These are phyloP conservation scores for Trichoderma pleuroti DNA, from an alignment of 2,329 filamentous ascomycete species.

Conservation along the genomic window DNA sequence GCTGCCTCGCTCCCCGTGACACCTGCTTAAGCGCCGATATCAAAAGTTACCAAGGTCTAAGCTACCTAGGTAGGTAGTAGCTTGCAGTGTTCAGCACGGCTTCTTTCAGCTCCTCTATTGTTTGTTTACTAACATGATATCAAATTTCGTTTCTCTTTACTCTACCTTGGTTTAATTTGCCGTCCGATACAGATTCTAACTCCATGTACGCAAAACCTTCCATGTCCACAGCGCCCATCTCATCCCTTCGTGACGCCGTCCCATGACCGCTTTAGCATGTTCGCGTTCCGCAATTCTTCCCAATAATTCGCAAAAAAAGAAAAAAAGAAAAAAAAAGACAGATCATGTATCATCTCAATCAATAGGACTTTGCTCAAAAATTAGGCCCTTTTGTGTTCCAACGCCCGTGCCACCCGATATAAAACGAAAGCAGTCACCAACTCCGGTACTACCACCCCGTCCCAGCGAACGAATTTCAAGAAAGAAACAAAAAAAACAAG, in stretches of 20 bases:
- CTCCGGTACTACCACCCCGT: neutral
- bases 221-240: constrained; percentile 3
- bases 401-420: constrained; percentile 9
- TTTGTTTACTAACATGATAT: neutral
- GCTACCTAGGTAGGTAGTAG: neutral
- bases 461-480: neutral
- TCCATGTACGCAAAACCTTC: constrained; percentile 12
- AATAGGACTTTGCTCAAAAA: neutral
- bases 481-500: neutral
- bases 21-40: neutral
- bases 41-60: neutral
- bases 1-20: neutral
- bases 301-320: constrained; percentile 3
- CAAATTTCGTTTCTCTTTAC: constrained; percentile 3
- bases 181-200: constrained; percentile 17
- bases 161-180: constrained; percentile 8
- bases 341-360: constrained; percentile 18
- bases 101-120: neutral
- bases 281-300: constrained; percentile 1
- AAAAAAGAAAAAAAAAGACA: constrained; percentile 18
- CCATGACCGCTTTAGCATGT: neutral
- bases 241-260: constrained; percentile 15
- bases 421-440: constrained; percentile 16
- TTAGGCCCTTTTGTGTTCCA: constrained; percentile 16
- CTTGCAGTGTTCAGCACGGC: neutral